These are phyloP conservation scores for Raffaelea arxii DNA, from an alignment of 2,329 filamentous ascomycete species.

Conservation along the genomic window DNA sequence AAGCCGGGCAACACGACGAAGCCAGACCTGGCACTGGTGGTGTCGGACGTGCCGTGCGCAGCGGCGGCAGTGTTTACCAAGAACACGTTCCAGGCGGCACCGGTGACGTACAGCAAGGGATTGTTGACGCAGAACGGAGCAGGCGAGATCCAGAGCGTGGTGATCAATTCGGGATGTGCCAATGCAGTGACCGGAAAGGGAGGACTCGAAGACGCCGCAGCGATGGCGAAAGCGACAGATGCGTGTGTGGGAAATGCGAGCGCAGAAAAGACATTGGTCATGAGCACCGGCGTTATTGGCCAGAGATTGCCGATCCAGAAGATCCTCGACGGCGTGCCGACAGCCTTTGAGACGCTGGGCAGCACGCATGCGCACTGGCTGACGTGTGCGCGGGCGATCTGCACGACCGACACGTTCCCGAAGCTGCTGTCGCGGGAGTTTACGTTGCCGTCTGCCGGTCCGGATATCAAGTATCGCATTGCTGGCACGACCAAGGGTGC, in stretches of 20 bases:
- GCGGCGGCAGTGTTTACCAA: constrained; percentile 93
- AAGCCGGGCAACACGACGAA: constrained; percentile 87
- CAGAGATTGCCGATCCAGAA: constrained; percentile 87
- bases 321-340: constrained; percentile 74
- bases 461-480: constrained; percentile 66
- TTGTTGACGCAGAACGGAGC: constrained; percentile 57
- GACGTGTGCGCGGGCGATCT: constrained; percentile 78
- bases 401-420: constrained; percentile 96
- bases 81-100: constrained; percentile 96
- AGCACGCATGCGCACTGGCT: constrained; percentile 80
- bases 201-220: constrained; percentile 76
- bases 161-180: constrained; percentile 93
- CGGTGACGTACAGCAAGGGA: constrained; percentile 74
- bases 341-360: constrained; percentile 61
- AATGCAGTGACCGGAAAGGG: constrained; percentile 93
- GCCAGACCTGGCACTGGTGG: constrained; percentile 81
- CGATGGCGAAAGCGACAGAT: constrained; percentile 76
- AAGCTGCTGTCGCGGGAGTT: constrained; percentile 86
- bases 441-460: constrained; percentile 70
- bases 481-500: constrained; percentile 97
- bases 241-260: constrained; percentile 33
- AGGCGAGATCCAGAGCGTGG: constrained; percentile 56
- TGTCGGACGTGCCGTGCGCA: constrained; percentile 75
- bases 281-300: constrained; percentile 97
- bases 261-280: constrained; percentile 69